Evolutionary conservation across 2,329 filamentous ascomycete species (phyloP), one percentile per base, ranked within the genome.

Genomic region (Dactylonectria estremocensis): DNA sequence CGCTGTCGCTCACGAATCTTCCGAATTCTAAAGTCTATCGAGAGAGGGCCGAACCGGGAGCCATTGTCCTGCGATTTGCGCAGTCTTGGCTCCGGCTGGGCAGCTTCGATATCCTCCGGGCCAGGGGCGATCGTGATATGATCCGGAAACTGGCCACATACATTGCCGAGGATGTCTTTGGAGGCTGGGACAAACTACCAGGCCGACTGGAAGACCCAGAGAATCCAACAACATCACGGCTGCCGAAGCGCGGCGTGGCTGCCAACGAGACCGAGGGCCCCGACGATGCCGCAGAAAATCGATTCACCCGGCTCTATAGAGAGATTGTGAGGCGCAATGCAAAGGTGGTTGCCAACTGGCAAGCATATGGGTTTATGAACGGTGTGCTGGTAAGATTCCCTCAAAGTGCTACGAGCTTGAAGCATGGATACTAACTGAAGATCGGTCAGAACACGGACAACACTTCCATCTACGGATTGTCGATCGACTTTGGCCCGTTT

Each of bases 311-410:
- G 16, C 84, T 99, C 1, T 99, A 97, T 80, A 91, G 96, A 40
- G 95, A 97, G 76, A 91, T 99, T 63, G 91, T 91, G 4, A 90
- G 94, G 48, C 89, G 93, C 35, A 99, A 98, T 77, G 96, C 96
- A 1, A 86, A 88, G 66, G 97, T 93, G 0, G 95, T 98, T 2
- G 96, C 96, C 11, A 89, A 92, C 72, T 98, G 96, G 95, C 97
- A 99, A 83, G 95, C 94, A 0, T 98, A 98, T 77, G 96, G 94
- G n/a, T 99, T 99, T 83, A 98, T 97, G 88, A 99, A 99, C 76
- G 96, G 96, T 52, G 96, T 99, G 4, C 85, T 99, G 65, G 81
- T 83, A 71, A 69, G 77, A 70, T 11, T 37, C 5, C 33, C 11
- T 11, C 45, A 35, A 2, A 6, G 14, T 53, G 28, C 11, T 18